Percentiles rank a stretch among this genome's conserved stretches.
These are phyloP conservation scores for Umbellularia californica DNA, from an alignment of 164 flowering plant species.

Conservation along the genomic window DNA sequence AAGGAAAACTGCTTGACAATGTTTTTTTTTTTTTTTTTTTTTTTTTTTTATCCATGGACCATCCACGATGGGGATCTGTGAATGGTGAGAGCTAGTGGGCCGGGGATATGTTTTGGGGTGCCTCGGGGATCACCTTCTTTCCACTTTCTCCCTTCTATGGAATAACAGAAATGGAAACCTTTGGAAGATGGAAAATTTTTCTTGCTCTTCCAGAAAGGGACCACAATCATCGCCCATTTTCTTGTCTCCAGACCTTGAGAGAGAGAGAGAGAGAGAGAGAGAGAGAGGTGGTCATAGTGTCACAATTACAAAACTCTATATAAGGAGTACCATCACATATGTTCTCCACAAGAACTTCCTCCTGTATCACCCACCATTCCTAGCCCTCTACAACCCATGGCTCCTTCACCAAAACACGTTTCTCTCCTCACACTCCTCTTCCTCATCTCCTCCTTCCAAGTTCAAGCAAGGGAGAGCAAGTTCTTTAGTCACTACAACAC, in stretches of 20 bases:
- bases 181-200: not conserved
- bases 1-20: too few species aligned
- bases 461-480: conserved; percentile 50
- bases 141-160: not conserved
- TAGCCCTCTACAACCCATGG: conserved; percentile 19
- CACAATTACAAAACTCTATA: not conserved
- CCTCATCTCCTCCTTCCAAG: conserved; percentile 28
- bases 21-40: too few species aligned
- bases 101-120: not conserved
- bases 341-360: not conserved
- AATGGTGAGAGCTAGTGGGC: not conserved
- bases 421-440: conserved; percentile 27
- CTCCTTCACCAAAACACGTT: conserved; percentile 25
- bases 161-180: not conserved
- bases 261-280: not conserved
- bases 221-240: not conserved
- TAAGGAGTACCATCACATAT: not conserved
- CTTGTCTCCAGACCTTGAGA: not conserved
- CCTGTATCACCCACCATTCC: not conserved
- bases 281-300: not conserved
- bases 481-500: conserved; percentile 39
- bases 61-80: not conserved
- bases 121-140: not conserved
- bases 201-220: not conserved
- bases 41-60: not conserved